Percentiles rank a stretch among this genome's conserved stretches.
phyloP scores from a whole-genome alignment of 306 rosid species.

The Trifolium subterraneum region DNA sequence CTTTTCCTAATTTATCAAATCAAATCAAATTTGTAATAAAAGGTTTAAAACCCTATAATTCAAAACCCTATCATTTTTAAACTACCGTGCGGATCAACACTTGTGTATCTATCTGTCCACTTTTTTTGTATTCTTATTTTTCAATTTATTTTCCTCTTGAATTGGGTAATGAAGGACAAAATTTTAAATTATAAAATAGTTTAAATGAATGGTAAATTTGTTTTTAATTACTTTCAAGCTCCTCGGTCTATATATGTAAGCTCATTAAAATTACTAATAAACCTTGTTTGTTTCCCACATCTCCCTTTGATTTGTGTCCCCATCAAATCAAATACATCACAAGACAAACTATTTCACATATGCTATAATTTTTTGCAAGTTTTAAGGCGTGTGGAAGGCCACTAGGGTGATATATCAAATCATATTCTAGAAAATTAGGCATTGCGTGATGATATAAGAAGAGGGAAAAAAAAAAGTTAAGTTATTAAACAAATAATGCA shows the following conservation, averaged over 20 bases:
- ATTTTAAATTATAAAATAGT: not conserved
- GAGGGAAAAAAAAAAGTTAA: slow-evolving; percentile 35
- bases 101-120: too few relatives aligned
- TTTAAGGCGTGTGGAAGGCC: slow-evolving; percentile 36
- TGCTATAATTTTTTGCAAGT: not conserved
- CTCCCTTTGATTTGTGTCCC: not conserved
- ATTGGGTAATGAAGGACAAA: not conserved
- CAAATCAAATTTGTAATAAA: too few relatives aligned
- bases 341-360: not conserved
- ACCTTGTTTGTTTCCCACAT: not conserved
- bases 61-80: too few relatives aligned
- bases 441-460: slow-evolving; percentile 32
- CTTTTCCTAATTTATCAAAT: too few relatives aligned
- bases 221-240: not conserved
- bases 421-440: slow-evolving; percentile 48
- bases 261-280: not conserved
- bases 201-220: not conserved
- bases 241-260: not conserved
- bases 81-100: too few relatives aligned
- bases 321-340: slow-evolving; percentile 14
- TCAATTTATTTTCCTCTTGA: too few relatives aligned
- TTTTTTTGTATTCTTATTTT: not conserved
- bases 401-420: slow-evolving; percentile 21
- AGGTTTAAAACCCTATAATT: too few relatives aligned
- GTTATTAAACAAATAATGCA: slow-evolving; percentile 19